phyloP scores from a whole-genome alignment of 257 asterid genomes.

The Penstemon davidsonii region DNA sequence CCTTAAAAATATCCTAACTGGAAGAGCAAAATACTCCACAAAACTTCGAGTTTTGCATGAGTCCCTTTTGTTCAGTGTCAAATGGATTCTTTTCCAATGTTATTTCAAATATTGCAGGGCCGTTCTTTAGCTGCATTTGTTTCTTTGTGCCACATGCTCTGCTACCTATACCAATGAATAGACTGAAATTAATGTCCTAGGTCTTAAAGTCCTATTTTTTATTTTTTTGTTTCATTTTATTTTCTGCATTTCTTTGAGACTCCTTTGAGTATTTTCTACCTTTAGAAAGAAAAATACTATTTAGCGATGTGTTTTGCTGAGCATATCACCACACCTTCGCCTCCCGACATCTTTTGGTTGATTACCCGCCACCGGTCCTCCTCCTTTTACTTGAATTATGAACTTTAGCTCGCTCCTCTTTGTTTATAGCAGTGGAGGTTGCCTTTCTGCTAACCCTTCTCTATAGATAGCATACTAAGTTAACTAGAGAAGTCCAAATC shows the following conservation, averaged over 20 bases:
- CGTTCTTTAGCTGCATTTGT: conserved; percentile 2
- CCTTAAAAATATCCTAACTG: not conserved
- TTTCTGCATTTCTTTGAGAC: not conserved
- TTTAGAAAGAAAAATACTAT: not conserved
- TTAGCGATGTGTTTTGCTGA: too few relatives aligned
- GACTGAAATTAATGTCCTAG: not conserved
- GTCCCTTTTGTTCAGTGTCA: not conserved
- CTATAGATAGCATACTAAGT: not conserved
- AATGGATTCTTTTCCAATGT: not conserved
- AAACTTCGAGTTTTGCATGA: not conserved
- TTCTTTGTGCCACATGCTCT: conserved; percentile 11
- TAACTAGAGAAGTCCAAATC: not conserved
- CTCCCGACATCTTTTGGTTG: not conserved
- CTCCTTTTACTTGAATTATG: not conserved
- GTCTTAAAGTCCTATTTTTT: not conserved
- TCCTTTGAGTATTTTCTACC: not conserved
- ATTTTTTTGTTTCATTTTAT: not conserved
- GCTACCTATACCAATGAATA: conserved; percentile 13
- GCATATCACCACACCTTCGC: too few relatives aligned
- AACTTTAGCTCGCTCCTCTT: conserved; percentile 4
- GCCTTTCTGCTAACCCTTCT: not conserved
- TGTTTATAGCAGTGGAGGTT: not conserved
- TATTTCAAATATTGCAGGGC: conserved; percentile 3
- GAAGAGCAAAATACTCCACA: too few relatives aligned
- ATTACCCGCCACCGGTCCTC: not conserved